Evolutionary conservation across 2,329 filamentous ascomycete species (phyloP).

Genomic region (Aspergillus novoparasiticus): DNA sequence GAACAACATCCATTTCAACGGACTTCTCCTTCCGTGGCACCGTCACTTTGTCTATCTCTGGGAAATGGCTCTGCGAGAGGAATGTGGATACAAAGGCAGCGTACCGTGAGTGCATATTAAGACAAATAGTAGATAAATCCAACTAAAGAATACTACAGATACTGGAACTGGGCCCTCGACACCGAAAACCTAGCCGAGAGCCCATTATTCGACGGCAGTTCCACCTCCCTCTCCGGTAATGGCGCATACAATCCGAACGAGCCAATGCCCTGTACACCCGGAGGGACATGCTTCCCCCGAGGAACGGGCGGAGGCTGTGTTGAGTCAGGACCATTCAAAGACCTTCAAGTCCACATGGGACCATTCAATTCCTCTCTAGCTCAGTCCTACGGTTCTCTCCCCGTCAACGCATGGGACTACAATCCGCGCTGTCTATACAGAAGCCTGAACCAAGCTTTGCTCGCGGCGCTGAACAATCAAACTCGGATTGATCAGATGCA

Average conservation of each 20-base stretch:
- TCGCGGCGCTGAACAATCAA: not conserved
- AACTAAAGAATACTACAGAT: constrained; percentile 1
- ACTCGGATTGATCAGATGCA: not conserved
- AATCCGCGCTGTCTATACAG: constrained; percentile 13
- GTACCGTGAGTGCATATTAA: constrained; percentile 22
- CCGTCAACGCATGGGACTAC: constrained; percentile 10
- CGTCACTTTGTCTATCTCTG: constrained; percentile 15
- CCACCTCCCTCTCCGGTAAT: constrained; percentile 23
- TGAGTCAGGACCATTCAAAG: constrained; percentile 10
- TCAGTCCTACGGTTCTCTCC: not conserved
- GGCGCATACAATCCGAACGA: constrained; percentile 20
- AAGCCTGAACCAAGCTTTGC: constrained; percentile 4
- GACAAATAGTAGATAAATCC: not conserved
- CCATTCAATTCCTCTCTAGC: not conserved
- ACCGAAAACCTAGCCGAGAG: constrained; percentile 9
- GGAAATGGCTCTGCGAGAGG: constrained; percentile 10
- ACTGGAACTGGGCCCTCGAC: constrained; percentile 17
- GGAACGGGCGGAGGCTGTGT: constrained; percentile 11
- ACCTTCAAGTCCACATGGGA: constrained; percentile 9
- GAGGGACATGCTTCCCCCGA: not conserved
- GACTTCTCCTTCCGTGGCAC: constrained; percentile 14
- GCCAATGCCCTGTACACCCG: not conserved
- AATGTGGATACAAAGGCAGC: constrained; percentile 14
- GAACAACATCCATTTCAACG: constrained; percentile 8
- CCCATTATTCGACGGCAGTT: constrained; percentile 13